These are phyloP conservation scores for Pichia sp. DNA, from an alignment of 1,139 yeast genomes.

Conservation along the genomic window DNA sequence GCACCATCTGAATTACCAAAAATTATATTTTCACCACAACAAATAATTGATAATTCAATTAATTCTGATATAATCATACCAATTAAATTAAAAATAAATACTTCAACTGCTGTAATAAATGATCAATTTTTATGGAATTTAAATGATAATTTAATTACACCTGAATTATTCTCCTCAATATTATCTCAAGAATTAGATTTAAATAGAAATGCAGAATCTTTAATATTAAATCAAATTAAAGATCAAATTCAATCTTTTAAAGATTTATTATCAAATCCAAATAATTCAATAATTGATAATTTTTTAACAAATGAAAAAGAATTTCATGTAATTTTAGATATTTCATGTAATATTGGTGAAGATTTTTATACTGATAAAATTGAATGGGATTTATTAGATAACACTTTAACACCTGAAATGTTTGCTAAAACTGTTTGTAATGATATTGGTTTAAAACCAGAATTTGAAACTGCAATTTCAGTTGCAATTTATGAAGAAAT, in stretches of 20 bases:
- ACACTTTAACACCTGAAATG: constrained; percentile 68
- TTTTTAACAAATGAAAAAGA: constrained; percentile 50
- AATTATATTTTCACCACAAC: constrained; percentile 21
- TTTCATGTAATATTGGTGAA: constrained; percentile 79
- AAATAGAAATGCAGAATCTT: constrained; percentile 56
- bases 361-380: constrained; percentile 85
- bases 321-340: constrained; percentile 69
- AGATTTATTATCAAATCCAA: constrained; percentile 20
- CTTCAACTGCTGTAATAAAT: constrained; percentile 59
- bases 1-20: constrained; percentile 33
- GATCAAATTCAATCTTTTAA: constrained; percentile 73
- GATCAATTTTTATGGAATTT: constrained; percentile 91
- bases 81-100: constrained; percentile 67
- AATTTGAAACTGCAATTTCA: constrained; percentile 86
- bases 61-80: constrained; percentile 58
- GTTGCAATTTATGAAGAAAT: constrained; percentile 81
- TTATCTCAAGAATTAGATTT: constrained; percentile 81
- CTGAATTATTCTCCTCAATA: constrained; percentile 75
- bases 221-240: constrained; percentile 63
- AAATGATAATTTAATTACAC: constrained; percentile 71
- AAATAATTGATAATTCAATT: constrained; percentile 16
- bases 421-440: constrained; percentile 79
- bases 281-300: constrained; percentile 29
- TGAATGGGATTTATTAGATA: constrained; percentile 82
- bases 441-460: constrained; percentile 79